Evolutionary conservation across 2,329 filamentous ascomycete species (phyloP), one percentile per base, ranked within the genome.

Genomic region (Pseudocercospora ulei): DNA sequence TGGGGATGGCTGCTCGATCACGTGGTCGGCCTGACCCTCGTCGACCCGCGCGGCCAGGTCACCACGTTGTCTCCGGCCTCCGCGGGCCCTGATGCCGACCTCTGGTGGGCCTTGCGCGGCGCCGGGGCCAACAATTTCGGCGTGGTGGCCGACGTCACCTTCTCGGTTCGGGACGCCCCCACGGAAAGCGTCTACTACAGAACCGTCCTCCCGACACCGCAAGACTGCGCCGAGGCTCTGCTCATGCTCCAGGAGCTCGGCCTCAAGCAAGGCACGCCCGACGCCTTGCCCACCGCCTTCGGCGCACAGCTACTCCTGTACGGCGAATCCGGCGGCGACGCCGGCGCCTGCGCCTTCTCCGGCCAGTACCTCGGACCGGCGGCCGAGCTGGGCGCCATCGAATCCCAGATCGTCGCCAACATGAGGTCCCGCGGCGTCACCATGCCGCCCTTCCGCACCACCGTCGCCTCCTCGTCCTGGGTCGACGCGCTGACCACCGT

Each of bases 91-190:
- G 39, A 48, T 35, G 23, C 5, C 8, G 46, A 46, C 6, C n/a
- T 48, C 6, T 48, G 46, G 46, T 48, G 43, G 39, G 43, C 34
- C n/a, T 27, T 44, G 22, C 34, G 46, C 3, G 46, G 46, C 11
- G 40, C 46, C 16, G 43, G 46, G 5, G 37, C 46, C 4, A 48
- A 46, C 33, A 46, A 48, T 11, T 46, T 48, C 24, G 46, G 46
- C 6, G 40, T 44, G 2, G 40, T 48, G 2, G 44, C 43, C 2
- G 22, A 18, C 23, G 23, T 44, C 14, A 41, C 39, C 2, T 39
- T 48, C 9, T 16, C 22, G 3, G 22, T 46, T 5, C 20, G 23
- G 16, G 35, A 39, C 12, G 43, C 43, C 9, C 46, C 46, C 2
- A 8, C 13, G 9, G 36, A 39, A 33, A 19, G 39, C 12, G 31